Percentiles rank a stretch among this genome's conserved stretches.
Conservation (phyloP, 2,329 filamentous ascomycete genomes). For the Rosellinia necatrix region DNA sequence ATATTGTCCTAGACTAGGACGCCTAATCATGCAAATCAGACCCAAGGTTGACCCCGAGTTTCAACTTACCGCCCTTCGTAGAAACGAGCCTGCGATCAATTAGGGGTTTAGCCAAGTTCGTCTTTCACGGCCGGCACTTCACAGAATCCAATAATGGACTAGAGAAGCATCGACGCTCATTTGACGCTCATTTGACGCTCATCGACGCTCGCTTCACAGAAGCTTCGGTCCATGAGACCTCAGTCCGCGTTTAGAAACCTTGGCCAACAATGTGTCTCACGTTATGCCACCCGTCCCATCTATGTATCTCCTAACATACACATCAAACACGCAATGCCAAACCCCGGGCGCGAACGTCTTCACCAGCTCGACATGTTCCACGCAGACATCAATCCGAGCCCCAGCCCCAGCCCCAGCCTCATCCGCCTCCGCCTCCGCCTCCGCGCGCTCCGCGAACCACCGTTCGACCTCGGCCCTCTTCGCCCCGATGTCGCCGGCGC, state of each 20-base stretch:
- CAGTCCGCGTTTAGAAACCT: not conserved
- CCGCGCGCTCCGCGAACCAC: slow-evolving; percentile 49
- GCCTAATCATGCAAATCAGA: too few relatives aligned
- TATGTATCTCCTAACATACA: slow-evolving; percentile 50
- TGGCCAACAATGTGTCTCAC: not conserved
- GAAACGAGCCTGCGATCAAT: not conserved
- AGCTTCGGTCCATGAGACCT: not conserved
- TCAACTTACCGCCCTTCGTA: too few relatives aligned
- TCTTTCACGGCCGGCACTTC: too few relatives aligned
- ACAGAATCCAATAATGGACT: too few relatives aligned
- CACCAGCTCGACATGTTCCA: slow-evolving; percentile 66
- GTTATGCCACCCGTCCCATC: slow-evolving; percentile 25
- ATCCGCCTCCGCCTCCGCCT: not conserved
- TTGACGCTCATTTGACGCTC: too few relatives aligned
- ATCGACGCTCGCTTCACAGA: not conserved
- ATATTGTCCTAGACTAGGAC: not conserved
- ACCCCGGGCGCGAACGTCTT: slow-evolving; percentile 73
- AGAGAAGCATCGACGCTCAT: too few relatives aligned
- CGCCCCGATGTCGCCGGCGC: slow-evolving; percentile 54
- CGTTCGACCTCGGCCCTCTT: slow-evolving; percentile 54
- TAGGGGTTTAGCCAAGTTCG: too few relatives aligned
- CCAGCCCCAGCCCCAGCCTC: not conserved
- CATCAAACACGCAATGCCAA: slow-evolving; percentile 73
- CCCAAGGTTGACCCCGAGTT: too few relatives aligned
- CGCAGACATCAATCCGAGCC: slow-evolving; percentile 38